A percentile compares a stretch with the other conserved stretches of the same genome.
These are phyloP conservation scores for Tricholomella constricta DNA, from an alignment of 768 basidiomycete species.

Conservation along the genomic window DNA sequence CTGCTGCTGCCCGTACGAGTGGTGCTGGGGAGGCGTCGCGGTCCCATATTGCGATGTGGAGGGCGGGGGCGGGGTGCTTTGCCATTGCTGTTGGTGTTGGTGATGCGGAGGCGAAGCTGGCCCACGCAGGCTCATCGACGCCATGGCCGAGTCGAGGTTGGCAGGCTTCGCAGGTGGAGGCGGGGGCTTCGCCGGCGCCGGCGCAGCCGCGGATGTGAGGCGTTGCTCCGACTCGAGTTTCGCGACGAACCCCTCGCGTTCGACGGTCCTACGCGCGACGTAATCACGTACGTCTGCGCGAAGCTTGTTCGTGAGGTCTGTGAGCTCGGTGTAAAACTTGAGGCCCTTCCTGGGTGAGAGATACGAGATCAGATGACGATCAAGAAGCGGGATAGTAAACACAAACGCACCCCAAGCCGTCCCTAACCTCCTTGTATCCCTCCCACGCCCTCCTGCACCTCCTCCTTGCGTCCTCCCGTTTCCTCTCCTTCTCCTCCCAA, in stretches of 20 bases:
- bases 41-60: conserved; percentile 19
- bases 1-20: conserved; percentile 15
- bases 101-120: conserved; percentile 15
- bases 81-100: conserved; percentile 22
- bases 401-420: conserved; percentile 76
- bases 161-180: conserved; percentile 36
- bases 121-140: conserved; percentile 14
- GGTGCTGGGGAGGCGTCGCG: conserved; percentile 19
- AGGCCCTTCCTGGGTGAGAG: conserved; percentile 69
- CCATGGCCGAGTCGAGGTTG: conserved; percentile 12
- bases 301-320: conserved; percentile 60
- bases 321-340: conserved; percentile 85
- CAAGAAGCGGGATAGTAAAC: not conserved
- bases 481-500: conserved; percentile 82
- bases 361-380: conserved; percentile 10
- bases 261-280: conserved; percentile 60
- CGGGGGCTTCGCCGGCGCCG: conserved; percentile 52
- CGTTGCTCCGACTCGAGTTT: conserved; percentile 76
- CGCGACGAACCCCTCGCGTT: conserved; percentile 67
- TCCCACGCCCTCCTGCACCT: conserved; percentile 65
- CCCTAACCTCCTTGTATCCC: conserved; percentile 83
- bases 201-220: conserved; percentile 47
- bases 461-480: conserved; percentile 72
- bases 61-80: conserved; percentile 22
- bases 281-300: conserved; percentile 61